Percentiles rank a stretch among this genome's conserved stretches.
Evolutionary conservation across 2,329 filamentous ascomycete genomes (phyloP).

Genomic region (Cladophialophora carrionii): DNA sequence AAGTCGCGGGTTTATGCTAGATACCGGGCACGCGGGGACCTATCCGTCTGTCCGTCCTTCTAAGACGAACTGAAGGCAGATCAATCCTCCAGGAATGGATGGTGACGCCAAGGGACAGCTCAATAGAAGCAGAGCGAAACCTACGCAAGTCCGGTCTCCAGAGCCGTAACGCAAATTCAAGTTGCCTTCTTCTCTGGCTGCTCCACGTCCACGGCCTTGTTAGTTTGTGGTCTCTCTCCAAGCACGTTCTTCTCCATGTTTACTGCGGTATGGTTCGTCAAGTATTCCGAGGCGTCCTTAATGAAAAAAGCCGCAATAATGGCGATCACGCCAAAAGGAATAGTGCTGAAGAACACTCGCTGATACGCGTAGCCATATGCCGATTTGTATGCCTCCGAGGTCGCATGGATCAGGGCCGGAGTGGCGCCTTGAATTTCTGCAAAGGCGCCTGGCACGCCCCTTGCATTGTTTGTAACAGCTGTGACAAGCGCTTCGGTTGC

Average conservation of each 20-base stretch:
- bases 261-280: conserved; percentile 24
- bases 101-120: too few relatives aligned
- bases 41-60: not conserved
- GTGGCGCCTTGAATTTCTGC: conserved; percentile 44
- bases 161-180: not conserved
- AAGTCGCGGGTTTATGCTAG: not conserved
- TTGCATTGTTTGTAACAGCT: conserved; percentile 42
- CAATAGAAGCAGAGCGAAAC: not conserved
- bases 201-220: conserved; percentile 13
- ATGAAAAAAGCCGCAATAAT: conserved; percentile 22
- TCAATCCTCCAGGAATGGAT: not conserved
- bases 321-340: conserved; percentile 35
- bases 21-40: not conserved
- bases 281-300: conserved; percentile 18
- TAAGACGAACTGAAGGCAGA: not conserved
- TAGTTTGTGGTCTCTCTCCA: conserved; percentile 2
- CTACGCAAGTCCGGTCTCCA: not conserved
- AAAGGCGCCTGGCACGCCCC: conserved; percentile 35
- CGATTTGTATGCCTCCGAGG: conserved; percentile 44
- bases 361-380: conserved; percentile 51
- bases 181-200: conserved; percentile 14
- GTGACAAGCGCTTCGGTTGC: conserved; percentile 44
- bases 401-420: conserved; percentile 43
- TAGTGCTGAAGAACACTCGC: conserved; percentile 45
- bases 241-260: conserved; percentile 21